A percentile compares a stretch with the other conserved stretches of the same genome.
phyloP scores from a whole-genome alignment of 1,139 yeast species.

The Taphrina wiesneri region DNA sequence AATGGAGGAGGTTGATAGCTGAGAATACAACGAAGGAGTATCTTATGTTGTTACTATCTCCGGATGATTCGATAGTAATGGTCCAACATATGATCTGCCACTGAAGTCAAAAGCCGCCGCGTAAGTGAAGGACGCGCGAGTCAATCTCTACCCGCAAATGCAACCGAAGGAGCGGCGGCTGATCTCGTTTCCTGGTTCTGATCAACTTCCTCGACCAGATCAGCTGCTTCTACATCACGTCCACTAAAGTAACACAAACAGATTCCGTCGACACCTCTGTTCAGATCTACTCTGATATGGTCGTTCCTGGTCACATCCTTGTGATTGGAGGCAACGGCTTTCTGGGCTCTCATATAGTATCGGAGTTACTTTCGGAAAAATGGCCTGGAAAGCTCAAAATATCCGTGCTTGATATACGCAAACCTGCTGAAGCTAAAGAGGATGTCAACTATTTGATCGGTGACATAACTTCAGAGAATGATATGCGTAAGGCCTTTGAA shows the following conservation, averaged over 20 bases:
- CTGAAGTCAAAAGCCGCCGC: conserved; percentile 8
- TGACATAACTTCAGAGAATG: conserved; percentile 74
- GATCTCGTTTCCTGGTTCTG: not conserved
- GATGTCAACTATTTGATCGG: conserved; percentile 76
- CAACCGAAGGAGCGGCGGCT: not conserved
- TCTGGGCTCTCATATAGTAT: conserved; percentile 84
- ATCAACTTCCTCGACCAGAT: too few relatives aligned
- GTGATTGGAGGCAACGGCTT: conserved; percentile 56
- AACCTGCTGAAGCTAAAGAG: conserved; percentile 67
- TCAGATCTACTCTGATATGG: not conserved
- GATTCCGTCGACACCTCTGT: not conserved
- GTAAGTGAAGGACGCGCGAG: not conserved
- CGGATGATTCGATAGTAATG: too few relatives aligned
- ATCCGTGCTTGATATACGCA: conserved; percentile 75
- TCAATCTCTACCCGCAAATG: not conserved
- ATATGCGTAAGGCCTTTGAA: conserved; percentile 64
- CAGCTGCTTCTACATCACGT: not conserved
- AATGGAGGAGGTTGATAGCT: too few relatives aligned
- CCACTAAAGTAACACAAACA: not conserved
- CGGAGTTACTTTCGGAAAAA: conserved; percentile 72
- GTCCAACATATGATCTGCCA: not conserved
- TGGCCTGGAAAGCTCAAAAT: conserved; percentile 54
- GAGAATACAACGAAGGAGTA: too few relatives aligned
- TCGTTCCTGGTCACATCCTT: conserved; percentile 11
- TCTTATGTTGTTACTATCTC: too few relatives aligned